Base-by-base conservation (phyloP, 2,329 filamentous ascomycete genomes). In the Penicillium sp. region DNA sequence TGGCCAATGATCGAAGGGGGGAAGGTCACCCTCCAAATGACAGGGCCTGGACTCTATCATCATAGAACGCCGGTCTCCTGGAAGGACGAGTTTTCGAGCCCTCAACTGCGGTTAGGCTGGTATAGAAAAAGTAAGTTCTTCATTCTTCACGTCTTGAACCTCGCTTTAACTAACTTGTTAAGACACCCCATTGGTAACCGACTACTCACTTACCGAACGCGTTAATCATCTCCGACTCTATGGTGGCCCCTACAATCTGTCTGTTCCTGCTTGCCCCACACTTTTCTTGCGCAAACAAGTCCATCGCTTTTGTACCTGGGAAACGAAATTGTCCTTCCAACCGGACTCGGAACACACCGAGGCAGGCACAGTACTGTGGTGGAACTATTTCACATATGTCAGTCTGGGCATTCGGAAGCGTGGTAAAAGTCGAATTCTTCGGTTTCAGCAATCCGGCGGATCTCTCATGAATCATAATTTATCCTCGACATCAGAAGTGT, bases 231-330 rank as follows among this genome's bases (percentile, higher is more conserved):
- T 85, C 1, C 78, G 81, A 4, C 65, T 86, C 0, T 76, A 80
- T 55, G 83, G 83, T 0, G 80, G 79, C 14, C 80, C 81, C 9
- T 86, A 82, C 58, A 76, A 76, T 4, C 74, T 86, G 0, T 77
- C 75, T 0, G 78, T 76, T 11, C 81, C 83, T 0, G 78, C 80
- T 19, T 77, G 77, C 21, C 82, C 83, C 0, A 80, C 82, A 0
- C 74, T 84, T 61, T 75, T 85, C 3, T 66, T 85, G 2, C 76
- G 83, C 9, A 86, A 86, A 56, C 83, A 86, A 64, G 76, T 72
- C 0, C 73, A 78, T 0, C 78, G 74, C 10, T 65, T 63, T 19
- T 78, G 79, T 44, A 70, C 59, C 0, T 84, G 81, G 65, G 68
- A 74, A 24, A 77, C 76, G 0, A 74, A 68, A 2, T 65, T 86